Percentiles rank a stretch among this genome's conserved stretches.
phyloP scores from a whole-genome alignment of 2,329 filamentous ascomycete species.

The Tolypocladium amazonense region DNA sequence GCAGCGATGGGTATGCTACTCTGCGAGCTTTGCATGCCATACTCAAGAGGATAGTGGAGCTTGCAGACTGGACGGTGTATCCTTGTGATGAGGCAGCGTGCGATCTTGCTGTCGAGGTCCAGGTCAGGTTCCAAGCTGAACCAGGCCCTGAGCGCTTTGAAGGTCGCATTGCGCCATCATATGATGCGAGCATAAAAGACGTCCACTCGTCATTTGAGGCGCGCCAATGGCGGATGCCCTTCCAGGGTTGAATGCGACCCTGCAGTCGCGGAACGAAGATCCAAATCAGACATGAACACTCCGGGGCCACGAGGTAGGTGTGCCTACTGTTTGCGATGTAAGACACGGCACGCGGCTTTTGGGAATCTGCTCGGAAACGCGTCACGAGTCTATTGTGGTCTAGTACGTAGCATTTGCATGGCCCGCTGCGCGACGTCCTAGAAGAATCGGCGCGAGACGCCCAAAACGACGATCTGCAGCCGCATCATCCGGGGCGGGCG shows the following conservation, averaged over 20 bases:
- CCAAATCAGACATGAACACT: neutral
- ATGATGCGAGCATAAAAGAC: neutral
- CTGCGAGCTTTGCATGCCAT: neutral
- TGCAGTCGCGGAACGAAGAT: neutral
- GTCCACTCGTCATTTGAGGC: neutral
- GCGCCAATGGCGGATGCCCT: neutral
- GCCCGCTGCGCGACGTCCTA: neutral
- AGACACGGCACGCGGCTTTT: neutral
- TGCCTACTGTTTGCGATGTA: neutral
- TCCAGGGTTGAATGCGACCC: neutral
- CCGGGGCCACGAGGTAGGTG: neutral
- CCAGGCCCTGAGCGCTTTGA: neutral
- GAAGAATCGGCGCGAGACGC: neutral
- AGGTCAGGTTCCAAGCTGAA: neutral
- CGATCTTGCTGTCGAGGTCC: neutral
- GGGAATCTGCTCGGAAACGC: neutral
- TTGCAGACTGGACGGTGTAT: neutral
- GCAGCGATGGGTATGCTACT: neutral
- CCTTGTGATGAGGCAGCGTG: neutral
- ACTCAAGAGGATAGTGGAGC: neutral
- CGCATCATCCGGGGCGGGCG: neutral
- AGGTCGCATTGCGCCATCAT: conserved; percentile 1
- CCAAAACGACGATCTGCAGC: neutral
- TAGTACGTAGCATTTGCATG: neutral
- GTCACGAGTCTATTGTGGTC: neutral